Evolutionary conservation across 768 basidiomycete species (phyloP), one percentile per base, ranked within the genome.

Genomic region (Macrolepiota fuliginosa): DNA sequence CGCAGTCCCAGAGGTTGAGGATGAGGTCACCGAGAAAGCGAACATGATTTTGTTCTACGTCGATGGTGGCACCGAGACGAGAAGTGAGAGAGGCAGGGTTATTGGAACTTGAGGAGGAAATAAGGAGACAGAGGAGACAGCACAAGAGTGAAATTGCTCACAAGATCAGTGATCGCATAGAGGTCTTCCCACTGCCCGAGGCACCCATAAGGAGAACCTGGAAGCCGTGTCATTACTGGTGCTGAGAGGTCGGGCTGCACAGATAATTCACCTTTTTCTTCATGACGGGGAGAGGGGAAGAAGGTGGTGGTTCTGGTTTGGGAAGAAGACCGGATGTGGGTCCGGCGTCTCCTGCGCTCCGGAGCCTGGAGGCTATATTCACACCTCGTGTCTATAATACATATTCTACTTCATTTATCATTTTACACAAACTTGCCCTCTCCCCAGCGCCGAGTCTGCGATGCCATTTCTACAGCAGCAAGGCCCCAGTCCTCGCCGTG

Each of bases 121-220:
- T 45, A 25, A 40, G 53, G 32, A 24, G 54, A 32, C 22, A 29
- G 39, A 15, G 40, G 36, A 37, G 46, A 35, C n/a, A 60, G 39
- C 53, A 60, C 46, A 47, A 40, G 54, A 55, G 49, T 63, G 56
- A 49, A 54, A n/a, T 40, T 53, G 78, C 92, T 78, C 77, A 96
- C 94, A 99, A 99, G 71, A 99, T 98, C 74, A 99, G 90, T 27
- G 95, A 96, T 57, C 97, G 86, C 97, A 99, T 99, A 4, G 96
- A 98, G 11, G 96, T 98, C 81, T 93, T 94, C 60, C 91, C 91
- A 69, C 92, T 93, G 65, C 92, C 93, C 22, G 92, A 94, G 69
- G 95, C 94, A 66, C 97, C 97, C 97, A 99, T 99, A 63, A 98
- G 82, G 67, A 99, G 86, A 50, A 98, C 94, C 96, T 98, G 69